phyloP scores from a whole-genome alignment of 257 asterid genomes.

The Voacanga thouarsii region DNA sequence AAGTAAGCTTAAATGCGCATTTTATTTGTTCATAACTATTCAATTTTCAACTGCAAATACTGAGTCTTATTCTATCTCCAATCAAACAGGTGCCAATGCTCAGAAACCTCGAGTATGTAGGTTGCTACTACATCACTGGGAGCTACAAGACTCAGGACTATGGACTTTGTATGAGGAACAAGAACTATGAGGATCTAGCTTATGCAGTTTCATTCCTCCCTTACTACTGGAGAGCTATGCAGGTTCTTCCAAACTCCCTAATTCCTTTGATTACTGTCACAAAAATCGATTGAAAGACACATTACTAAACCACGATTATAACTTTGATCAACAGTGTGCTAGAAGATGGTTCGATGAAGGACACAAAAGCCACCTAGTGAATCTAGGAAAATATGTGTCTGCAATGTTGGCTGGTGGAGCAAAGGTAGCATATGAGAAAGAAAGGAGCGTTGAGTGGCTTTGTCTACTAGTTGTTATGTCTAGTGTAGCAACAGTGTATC shows the following conservation, averaged over 20 bases:
- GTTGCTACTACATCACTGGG: constrained; percentile 85
- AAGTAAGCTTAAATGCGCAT: constrained; percentile 35
- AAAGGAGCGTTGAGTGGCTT: constrained; percentile 65
- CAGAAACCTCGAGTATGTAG: constrained; percentile 63
- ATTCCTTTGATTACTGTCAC: background rate
- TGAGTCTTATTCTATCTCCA: background rate
- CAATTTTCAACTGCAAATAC: background rate
- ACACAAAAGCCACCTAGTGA: constrained; percentile 69
- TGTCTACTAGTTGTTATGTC: constrained; percentile 61
- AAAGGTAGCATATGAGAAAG: constrained; percentile 87
- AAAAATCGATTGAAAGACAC: background rate
- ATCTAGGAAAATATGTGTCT: constrained; percentile 88
- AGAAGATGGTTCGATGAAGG: constrained; percentile 97
- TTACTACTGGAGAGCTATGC: constrained; percentile 97
- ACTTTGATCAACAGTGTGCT: constrained; percentile 58
- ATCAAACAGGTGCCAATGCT: constrained; percentile 77
- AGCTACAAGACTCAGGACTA: constrained; percentile 83
- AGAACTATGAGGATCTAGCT: constrained; percentile 75
- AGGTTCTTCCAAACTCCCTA: constrained; percentile 35
- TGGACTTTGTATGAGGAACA: constrained; percentile 66
- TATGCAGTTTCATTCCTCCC: constrained; percentile 93
- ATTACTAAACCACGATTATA: background rate
- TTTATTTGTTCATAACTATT: background rate
- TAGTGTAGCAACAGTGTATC: constrained; percentile 76
- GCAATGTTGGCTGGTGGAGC: constrained; percentile 98